A percentile compares a stretch with the other conserved stretches of the same genome.
These are phyloP conservation scores for Aspergillus campestris DNA, from an alignment of 495 filamentous ascomycete species.

Conservation along the genomic window DNA sequence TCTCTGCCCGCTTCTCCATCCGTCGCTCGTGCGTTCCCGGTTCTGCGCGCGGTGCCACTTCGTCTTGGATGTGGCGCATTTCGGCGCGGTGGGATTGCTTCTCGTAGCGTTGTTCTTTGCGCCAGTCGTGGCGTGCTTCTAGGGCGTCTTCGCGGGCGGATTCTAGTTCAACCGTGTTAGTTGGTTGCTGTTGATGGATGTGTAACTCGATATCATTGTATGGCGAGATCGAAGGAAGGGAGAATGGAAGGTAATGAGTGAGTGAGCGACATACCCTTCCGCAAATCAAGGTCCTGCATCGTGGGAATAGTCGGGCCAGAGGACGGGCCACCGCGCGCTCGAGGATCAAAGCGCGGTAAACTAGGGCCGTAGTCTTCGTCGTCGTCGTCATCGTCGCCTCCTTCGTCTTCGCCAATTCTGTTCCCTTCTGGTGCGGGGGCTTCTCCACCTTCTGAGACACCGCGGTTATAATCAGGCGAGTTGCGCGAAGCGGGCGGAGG, in stretches of 20 bases:
- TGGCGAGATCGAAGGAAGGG: background rate
- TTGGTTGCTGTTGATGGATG: background rate
- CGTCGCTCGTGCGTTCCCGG: conserved; percentile 75
- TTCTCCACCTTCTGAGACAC: conserved; percentile 1
- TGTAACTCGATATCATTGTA: background rate
- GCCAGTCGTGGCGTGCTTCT: conserved; percentile 44
- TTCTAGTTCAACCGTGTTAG: conserved; percentile 28
- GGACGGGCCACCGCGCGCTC: conserved; percentile 12
- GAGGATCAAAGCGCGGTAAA: conserved; percentile 36
- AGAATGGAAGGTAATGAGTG: background rate
- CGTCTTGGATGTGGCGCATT: conserved; percentile 46
- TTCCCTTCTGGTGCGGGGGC: background rate
- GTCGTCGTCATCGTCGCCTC: conserved; percentile 34
- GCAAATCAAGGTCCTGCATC: conserved; percentile 63
- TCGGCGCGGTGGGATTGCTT: conserved; percentile 26
- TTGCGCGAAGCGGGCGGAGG: conserved; percentile 4
- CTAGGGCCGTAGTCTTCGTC: conserved; percentile 69
- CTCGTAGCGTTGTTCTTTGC: conserved; percentile 53
- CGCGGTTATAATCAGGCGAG: conserved; percentile 17
- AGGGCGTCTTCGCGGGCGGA: conserved; percentile 45
- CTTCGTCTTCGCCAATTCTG: conserved; percentile 8
- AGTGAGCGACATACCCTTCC: conserved; percentile 41
- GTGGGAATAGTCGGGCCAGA: conserved; percentile 69
- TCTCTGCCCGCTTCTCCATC: conserved; percentile 71
- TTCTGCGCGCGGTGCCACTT: conserved; percentile 75